phyloP scores from a whole-genome alignment of 2,329 filamentous ascomycete genomes.

The Dactylellina sp. region DNA sequence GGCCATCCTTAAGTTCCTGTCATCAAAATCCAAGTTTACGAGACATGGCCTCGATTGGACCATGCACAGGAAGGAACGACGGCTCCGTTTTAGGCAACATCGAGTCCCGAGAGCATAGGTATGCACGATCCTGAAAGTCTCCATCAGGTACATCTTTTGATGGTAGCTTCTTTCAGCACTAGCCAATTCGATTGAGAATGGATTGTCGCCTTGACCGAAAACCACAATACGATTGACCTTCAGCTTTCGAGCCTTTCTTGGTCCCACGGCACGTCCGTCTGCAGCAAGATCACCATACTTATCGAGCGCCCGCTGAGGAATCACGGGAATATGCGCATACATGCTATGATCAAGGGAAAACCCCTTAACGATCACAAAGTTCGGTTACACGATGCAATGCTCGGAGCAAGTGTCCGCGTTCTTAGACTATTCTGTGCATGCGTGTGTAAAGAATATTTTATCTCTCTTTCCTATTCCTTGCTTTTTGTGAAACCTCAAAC shows the following conservation, averaged over 20 bases:
- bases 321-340: constrained; percentile 3
- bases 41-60: constrained; percentile 7
- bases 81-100: constrained; percentile 16
- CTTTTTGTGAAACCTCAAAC: constrained; percentile 47
- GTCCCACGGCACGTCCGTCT: constrained; percentile 24
- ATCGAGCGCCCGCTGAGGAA: constrained; percentile 8
- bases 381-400: constrained; percentile 45
- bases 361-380: constrained; percentile 56
- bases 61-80: background rate
- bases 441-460: background rate
- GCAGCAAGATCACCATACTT: constrained; percentile 10
- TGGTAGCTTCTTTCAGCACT: background rate
- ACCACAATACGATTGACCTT: constrained; percentile 4
- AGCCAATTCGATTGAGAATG: constrained; percentile 5
- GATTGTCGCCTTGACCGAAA: too few species aligned
- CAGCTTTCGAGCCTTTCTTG: background rate
- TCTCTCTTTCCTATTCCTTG: constrained; percentile 1
- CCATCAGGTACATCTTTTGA: background rate
- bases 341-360: background rate
- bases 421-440: constrained; percentile 53
- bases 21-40: background rate
- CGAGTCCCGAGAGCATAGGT: background rate
- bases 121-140: background rate
- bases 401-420: constrained; percentile 49
- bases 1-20: background rate